These are phyloP conservation scores for Lineolata rhizophorae DNA, from an alignment of 495 filamentous ascomycete species.

Conservation along the genomic window DNA sequence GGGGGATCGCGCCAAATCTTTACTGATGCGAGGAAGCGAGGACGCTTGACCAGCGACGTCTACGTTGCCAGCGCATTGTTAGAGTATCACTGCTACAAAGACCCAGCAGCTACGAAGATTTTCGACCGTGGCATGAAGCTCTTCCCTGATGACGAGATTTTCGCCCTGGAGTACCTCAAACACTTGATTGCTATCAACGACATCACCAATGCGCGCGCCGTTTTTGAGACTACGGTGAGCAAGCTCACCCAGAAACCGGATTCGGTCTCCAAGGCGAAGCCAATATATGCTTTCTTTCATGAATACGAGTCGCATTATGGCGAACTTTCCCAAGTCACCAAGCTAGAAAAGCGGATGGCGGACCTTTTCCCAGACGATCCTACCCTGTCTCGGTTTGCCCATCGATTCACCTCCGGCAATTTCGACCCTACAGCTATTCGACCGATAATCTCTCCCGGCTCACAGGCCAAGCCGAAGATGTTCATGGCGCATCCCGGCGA, in stretches of 20 bases:
- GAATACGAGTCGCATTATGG: slow-evolving; percentile 88
- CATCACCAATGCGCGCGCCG: slow-evolving; percentile 77
- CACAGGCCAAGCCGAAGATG: slow-evolving; percentile 46
- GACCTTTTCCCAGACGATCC: slow-evolving; percentile 82
- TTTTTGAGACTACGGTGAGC: slow-evolving; percentile 81
- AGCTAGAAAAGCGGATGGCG: slow-evolving; percentile 77
- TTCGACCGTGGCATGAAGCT: slow-evolving; percentile 85
- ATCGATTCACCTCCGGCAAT: slow-evolving; percentile 41
- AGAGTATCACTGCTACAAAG: slow-evolving; percentile 90
- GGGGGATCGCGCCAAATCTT: slow-evolving; percentile 69
- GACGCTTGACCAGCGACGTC: slow-evolving; percentile 75
- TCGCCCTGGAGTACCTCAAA: slow-evolving; percentile 85
- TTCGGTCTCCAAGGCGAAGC: slow-evolving; percentile 49
- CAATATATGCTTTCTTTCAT: slow-evolving; percentile 74
- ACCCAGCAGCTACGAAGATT: slow-evolving; percentile 73
- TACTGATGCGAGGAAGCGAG: slow-evolving; percentile 60
- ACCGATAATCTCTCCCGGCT: slow-evolving; percentile 58
- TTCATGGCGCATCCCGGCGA: too few relatives aligned
- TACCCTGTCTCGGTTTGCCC: slow-evolving; percentile 47
- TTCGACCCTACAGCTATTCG: slow-evolving; percentile 62
- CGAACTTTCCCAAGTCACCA: slow-evolving; percentile 68
- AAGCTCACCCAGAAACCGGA: slow-evolving; percentile 53
- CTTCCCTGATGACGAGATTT: slow-evolving; percentile 78
- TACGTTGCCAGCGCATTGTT: slow-evolving; percentile 82
- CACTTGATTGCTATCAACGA: slow-evolving; percentile 81